Percentiles rank a stretch among this genome's conserved stretches.
phyloP scores from a whole-genome alignment of 148 eudicot genomes.

The Silene conica region DNA sequence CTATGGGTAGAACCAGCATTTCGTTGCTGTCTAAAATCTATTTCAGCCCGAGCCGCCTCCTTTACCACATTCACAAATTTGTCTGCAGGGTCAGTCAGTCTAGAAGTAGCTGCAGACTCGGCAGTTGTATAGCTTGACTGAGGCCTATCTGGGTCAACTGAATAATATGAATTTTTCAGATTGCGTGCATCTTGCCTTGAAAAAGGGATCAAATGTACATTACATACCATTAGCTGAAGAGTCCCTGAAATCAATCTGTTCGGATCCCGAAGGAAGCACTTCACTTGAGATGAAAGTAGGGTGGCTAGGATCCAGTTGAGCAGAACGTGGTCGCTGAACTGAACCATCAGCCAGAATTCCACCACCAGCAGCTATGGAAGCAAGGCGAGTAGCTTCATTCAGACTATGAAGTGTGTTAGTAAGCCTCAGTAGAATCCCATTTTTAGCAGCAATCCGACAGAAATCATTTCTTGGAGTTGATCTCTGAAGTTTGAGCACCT shows the following conservation, averaged over 20 bases:
- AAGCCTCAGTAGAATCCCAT: slow-evolving; percentile 87
- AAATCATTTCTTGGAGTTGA: slow-evolving; percentile 90
- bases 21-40: slow-evolving; percentile 56
- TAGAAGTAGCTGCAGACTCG: slow-evolving; percentile 52
- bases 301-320: slow-evolving; percentile 58
- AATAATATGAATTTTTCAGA: slow-evolving; percentile 34
- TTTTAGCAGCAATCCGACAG: slow-evolving; percentile 90
- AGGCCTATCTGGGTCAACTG: slow-evolving; percentile 50
- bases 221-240: slow-evolving; percentile 42
- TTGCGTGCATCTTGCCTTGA: slow-evolving; percentile 23
- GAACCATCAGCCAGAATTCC: slow-evolving; percentile 59
- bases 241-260: slow-evolving; percentile 52
- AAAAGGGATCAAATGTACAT: slow-evolving; percentile 37
- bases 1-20: slow-evolving; percentile 35
- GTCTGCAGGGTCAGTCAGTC: slow-evolving; percentile 47
- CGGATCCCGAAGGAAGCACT: slow-evolving; percentile 39
- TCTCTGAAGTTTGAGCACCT: slow-evolving; percentile 90
- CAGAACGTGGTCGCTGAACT: slow-evolving; percentile 60
- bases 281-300: slow-evolving; percentile 52
- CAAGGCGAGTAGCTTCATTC: slow-evolving; percentile 90
- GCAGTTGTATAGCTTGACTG: slow-evolving; percentile 44
- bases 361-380: slow-evolving; percentile 55
- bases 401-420: slow-evolving; percentile 84
- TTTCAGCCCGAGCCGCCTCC: slow-evolving; percentile 51
- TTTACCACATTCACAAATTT: slow-evolving; percentile 43